phyloP scores from a whole-genome alignment of 2,329 filamentous ascomycete genomes.

The Hymenoscyphus salicellus region DNA sequence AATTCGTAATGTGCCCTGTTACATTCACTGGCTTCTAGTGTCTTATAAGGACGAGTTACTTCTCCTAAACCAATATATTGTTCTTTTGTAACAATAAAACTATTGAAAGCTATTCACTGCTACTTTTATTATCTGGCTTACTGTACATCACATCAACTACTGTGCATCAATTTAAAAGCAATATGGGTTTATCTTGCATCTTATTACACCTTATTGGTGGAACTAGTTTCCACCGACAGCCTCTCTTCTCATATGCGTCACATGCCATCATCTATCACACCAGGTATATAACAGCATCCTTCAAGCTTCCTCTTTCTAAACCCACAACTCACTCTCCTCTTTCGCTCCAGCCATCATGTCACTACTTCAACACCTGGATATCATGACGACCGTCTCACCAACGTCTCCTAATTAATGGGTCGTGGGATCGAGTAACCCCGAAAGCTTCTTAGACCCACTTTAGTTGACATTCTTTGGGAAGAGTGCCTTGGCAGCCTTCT shows the following conservation, averaged over 20 bases:
- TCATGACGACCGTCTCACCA: constrained; percentile 7
- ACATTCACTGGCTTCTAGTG: too few species aligned
- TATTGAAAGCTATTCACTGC: too few species aligned
- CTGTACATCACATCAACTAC: not conserved
- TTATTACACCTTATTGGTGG: not conserved
- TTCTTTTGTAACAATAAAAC: too few species aligned
- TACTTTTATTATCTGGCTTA: not conserved
- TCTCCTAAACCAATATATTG: too few species aligned
- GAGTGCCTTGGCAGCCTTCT: constrained; percentile 24
- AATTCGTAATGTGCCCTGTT: too few species aligned
- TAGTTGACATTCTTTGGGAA: constrained; percentile 23
- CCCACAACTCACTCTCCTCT: not conserved
- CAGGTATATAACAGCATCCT: not conserved
- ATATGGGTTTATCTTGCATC: not conserved
- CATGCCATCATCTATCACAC: not conserved
- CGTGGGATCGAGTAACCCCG: not conserved
- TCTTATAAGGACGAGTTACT: too few species aligned
- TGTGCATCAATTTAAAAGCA: not conserved
- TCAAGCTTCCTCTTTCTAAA: not conserved
- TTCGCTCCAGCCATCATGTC: not conserved
- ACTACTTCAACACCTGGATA: constrained; percentile 2
- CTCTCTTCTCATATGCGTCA: constrained; percentile 1
- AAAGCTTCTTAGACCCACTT: not conserved
- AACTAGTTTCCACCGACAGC: not conserved
- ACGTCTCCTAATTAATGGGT: not conserved